Conservation (phyloP, 2,329 filamentous ascomycete genomes). For the Diaporthe sp. region DNA sequence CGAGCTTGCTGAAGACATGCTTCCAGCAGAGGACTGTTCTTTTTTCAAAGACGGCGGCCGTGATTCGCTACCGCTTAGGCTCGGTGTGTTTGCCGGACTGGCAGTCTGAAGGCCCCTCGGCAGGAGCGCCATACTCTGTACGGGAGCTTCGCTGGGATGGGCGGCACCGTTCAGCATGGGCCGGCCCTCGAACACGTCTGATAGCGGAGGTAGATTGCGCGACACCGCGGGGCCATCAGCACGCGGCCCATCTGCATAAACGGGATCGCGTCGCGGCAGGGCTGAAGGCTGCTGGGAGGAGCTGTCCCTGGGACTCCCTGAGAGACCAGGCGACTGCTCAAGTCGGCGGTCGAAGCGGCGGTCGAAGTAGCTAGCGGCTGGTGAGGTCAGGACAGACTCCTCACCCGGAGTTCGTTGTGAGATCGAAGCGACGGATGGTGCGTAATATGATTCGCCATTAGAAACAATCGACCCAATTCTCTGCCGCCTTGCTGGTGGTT, state of each 20-base stretch:
- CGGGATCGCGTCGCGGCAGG: slow-evolving; percentile 41
- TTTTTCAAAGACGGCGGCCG: slow-evolving; percentile 57
- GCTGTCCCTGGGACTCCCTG: slow-evolving; percentile 43
- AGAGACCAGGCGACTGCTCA: slow-evolving; percentile 47
- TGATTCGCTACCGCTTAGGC: slow-evolving; percentile 46
- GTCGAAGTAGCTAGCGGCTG: slow-evolving; percentile 52
- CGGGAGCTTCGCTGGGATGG: slow-evolving; percentile 38
- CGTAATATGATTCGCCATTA: slow-evolving; percentile 58
- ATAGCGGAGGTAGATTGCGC: slow-evolving; percentile 59
- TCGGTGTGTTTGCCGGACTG: slow-evolving; percentile 47
- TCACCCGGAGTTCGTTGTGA: slow-evolving; percentile 55
- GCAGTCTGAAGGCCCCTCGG: slow-evolving; percentile 37
- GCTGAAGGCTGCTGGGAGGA: slow-evolving; percentile 43
- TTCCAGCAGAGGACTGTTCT: slow-evolving; percentile 60
- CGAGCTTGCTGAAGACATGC: slow-evolving; percentile 56
- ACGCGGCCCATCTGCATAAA: slow-evolving; percentile 45
- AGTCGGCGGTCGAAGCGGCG: slow-evolving; percentile 44
- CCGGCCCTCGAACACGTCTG: slow-evolving; percentile 60
- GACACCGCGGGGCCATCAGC: slow-evolving; percentile 48
- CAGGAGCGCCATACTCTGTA: slow-evolving; percentile 33
- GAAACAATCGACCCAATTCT: slow-evolving; percentile 63
- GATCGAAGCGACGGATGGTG: slow-evolving; percentile 52
- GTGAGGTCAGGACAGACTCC: slow-evolving; percentile 57
- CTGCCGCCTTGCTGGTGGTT: slow-evolving; percentile 59
- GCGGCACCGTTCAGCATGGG: slow-evolving; percentile 40